Evolutionary conservation across 495 filamentous ascomycete species (phyloP).

Genomic region (Darksidea phi): DNA sequence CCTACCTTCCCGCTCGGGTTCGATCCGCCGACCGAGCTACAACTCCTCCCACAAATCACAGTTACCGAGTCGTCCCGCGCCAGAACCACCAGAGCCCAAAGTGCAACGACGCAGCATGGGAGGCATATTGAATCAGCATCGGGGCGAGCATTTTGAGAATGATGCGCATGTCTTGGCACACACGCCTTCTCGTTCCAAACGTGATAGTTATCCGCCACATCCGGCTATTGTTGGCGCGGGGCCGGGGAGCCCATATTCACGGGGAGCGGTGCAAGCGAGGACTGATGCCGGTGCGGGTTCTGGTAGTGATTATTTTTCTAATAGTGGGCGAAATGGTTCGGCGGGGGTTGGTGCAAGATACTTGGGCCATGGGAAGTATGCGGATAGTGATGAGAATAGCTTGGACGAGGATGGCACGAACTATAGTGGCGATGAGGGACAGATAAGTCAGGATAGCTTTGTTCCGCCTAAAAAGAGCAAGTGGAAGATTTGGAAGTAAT

Average conservation of each 20-base stretch:
- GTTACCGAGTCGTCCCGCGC: constrained; percentile 4
- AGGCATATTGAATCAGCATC: constrained; percentile 30
- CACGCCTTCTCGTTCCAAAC: constrained; percentile 13
- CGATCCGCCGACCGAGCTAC: constrained; percentile 12
- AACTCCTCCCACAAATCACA: constrained; percentile 26
- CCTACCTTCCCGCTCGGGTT: not conserved
- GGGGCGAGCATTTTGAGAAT: constrained; percentile 18
- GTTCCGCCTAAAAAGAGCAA: constrained; percentile 21
- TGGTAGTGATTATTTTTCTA: constrained; percentile 3
- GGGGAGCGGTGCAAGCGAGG: constrained; percentile 4
- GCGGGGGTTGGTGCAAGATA: constrained; percentile 32
- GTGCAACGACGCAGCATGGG: constrained; percentile 28
- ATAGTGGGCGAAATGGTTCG: not conserved
- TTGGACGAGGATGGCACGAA: constrained; percentile 5
- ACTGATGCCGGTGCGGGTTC: constrained; percentile 4
- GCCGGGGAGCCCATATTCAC: constrained; percentile 16
- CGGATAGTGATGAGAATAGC: constrained; percentile 24
- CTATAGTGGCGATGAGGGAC: not conserved
- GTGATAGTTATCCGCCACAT: constrained; percentile 29
- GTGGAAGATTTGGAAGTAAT: constrained; percentile 36
- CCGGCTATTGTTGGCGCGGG: constrained; percentile 31
- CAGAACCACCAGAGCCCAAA: not conserved
- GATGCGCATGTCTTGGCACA: constrained; percentile 25
- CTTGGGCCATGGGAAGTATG: constrained; percentile 29
- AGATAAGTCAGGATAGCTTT: constrained; percentile 16